A percentile compares a stretch with the other conserved stretches of the same genome.
Conservation (phyloP, 225 moss, liverwort and hornwort genomes). For the Polytrichum formosum region DNA sequence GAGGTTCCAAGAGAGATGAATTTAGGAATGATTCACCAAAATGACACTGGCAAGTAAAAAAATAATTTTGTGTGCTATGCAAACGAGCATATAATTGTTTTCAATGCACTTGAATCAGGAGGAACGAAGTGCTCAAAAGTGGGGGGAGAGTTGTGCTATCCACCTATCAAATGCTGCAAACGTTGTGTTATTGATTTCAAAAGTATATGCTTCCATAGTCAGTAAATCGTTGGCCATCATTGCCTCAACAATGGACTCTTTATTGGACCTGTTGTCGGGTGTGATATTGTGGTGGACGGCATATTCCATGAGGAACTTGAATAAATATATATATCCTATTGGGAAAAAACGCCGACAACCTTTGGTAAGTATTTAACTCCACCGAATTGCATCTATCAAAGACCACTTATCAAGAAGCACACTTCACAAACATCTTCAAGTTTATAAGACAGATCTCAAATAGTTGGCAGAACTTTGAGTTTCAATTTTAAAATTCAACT, state of each 20-base stretch:
- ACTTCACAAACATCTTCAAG: too few relatives aligned
- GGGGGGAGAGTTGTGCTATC: conserved; percentile 69
- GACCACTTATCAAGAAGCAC: too few relatives aligned
- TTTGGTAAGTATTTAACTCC: conserved; percentile 30
- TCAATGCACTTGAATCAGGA: conserved; percentile 34
- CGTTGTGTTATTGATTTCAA: conserved; percentile 42
- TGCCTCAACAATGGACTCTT: conserved; percentile 85
- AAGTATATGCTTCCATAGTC: conserved; percentile 61
- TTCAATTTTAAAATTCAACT: too few relatives aligned
- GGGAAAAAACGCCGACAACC: conserved; percentile 82
- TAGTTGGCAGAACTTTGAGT: too few relatives aligned
- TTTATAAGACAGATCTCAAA: too few relatives aligned
- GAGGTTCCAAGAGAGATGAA: neutral
- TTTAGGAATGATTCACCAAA: too few relatives aligned
- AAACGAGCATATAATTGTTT: too few relatives aligned
- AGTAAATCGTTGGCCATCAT: conserved; percentile 87
- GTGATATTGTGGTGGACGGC: conserved; percentile 64
- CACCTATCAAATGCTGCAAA: conserved; percentile 74
- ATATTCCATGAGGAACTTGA: conserved; percentile 55
- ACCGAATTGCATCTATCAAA: too few relatives aligned
- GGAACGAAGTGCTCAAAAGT: conserved; percentile 48
- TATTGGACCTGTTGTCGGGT: conserved; percentile 75
- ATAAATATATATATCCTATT: conserved; percentile 76
- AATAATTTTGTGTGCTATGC: too few relatives aligned
- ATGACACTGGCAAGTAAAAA: too few relatives aligned